Base-by-base conservation (phyloP, 73 alveolate species). In the Paramecium primaurelia region DNA sequence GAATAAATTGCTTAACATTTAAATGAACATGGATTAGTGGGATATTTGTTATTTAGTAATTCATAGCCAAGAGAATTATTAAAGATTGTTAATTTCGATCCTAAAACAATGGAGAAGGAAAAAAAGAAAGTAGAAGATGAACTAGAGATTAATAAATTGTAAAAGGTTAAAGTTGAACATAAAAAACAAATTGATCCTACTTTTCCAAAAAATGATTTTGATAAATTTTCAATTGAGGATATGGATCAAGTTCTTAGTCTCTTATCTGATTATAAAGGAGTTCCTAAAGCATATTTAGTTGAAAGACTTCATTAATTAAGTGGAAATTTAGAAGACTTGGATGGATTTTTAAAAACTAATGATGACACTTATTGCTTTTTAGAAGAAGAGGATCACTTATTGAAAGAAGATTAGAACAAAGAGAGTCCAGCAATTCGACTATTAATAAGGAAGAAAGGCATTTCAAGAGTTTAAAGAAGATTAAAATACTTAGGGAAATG, bases 311-410 rank as follows among this genome's bases (percentile, higher is more conserved):
- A 80, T 80, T 47, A 80, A 80, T 49, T 80, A 45, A 80, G 91
- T 47, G 91, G 91, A 10, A 80, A 80, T 80, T 25, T 80, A 45
- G 91, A 80, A 26, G 91, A 80, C 47, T 80, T 80, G 26, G 91
- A 80, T 42, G 77, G 47, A 32, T 49, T 80, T 14, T 44, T 80
- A 28, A 45, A 80, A 42, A 80, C 91, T 6, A 80, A 80, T 80
- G 91, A 80, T 80, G 91, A 80, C 16, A 80, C 91, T 8, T 44
- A 80, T 80, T 80, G 91, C 11, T 80, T 80, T 77, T 26, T 80
- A 3, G 91, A 80, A 80, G 91, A 80, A 11, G 91, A 80, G n/a
- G 91, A 80, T 47, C 77, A 45, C 8, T 80, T 80, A 80, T 47
- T 80, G 45, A 80, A 47, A 80, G 73, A 47, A 20, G 71, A 80